These are phyloP conservation scores for Fusarium metavorans DNA, from an alignment of 2,329 filamentous ascomycete genomes.

Conservation along the genomic window DNA sequence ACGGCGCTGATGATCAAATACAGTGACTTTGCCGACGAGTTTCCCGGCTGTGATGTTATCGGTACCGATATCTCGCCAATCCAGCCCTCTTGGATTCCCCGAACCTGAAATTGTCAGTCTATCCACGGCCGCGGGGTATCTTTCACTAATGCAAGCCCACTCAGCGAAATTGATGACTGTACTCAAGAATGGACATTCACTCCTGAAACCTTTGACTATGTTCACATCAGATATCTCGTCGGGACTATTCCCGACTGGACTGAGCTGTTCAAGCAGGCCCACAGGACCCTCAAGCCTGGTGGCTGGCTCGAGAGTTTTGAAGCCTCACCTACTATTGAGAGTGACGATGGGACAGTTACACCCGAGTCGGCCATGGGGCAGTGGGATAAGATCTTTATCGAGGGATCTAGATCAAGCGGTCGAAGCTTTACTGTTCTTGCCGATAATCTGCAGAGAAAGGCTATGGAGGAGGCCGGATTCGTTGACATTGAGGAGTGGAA, in stretches of 20 bases:
- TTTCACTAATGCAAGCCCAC: not conserved
- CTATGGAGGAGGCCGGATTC: slow-evolving; percentile 25
- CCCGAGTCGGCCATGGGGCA: slow-evolving; percentile 26
- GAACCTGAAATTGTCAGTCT: slow-evolving; percentile 29
- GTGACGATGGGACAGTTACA: slow-evolving; percentile 24
- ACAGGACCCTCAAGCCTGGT: slow-evolving; percentile 26
- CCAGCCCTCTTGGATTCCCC: slow-evolving; percentile 34
- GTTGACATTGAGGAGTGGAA: slow-evolving; percentile 32
- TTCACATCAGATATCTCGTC: slow-evolving; percentile 33
- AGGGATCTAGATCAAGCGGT: slow-evolving; percentile 24
- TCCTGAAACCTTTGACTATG: slow-evolving; percentile 27
- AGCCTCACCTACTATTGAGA: slow-evolving; percentile 24
- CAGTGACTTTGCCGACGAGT: slow-evolving; percentile 37
- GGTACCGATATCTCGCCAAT: slow-evolving; percentile 36
- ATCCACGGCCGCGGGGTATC: accelerated
- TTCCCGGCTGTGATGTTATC: slow-evolving; percentile 26
- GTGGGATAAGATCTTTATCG: slow-evolving; percentile 32
- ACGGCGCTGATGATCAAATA: too few species aligned
- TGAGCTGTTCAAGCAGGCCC: slow-evolving; percentile 13
- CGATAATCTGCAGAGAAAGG: slow-evolving; percentile 19
- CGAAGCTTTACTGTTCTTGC: slow-evolving; percentile 34
- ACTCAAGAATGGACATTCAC: slow-evolving; percentile 37
- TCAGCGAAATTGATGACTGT: slow-evolving; percentile 35
- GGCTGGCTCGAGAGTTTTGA: slow-evolving; percentile 31
- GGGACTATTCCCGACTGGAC: slow-evolving; percentile 32